Evolutionary conservation across 495 filamentous ascomycete species (phyloP), one percentile per base, ranked within the genome.

Genomic region (Lentithecium fluviatile): DNA sequence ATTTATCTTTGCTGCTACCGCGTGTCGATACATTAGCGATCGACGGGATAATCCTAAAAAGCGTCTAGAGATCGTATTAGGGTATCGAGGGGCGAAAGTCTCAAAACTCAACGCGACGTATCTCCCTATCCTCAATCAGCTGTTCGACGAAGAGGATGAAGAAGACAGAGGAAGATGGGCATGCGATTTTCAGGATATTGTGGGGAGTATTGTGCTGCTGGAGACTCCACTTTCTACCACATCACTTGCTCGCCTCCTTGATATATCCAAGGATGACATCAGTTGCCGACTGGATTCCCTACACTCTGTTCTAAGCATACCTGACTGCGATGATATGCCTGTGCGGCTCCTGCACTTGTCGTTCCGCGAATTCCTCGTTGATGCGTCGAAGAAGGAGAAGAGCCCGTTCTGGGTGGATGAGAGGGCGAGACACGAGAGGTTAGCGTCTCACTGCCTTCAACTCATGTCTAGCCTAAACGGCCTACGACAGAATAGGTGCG

Each of bases 331-430:
- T n/a, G n/a, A n/a, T n/a, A n/a, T n/a, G n/a, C n/a, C n/a, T n/a
- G n/a, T n/a, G n/a, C n/a, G n/a, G n/a, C n/a, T n/a, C n/a, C n/a
- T n/a, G n/a, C n/a, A n/a, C n/a, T n/a, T n/a, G n/a, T n/a, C n/a
- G n/a, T n/a, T n/a, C n/a, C n/a, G n/a, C n/a, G n/a, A n/a, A n/a
- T n/a, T n/a, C n/a, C n/a, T n/a, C n/a, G n/a, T n/a, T n/a, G n/a
- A 69, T 79, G 40, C 60, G 60, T 29, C 8, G 36, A 8, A 38
- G 36, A 8, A 7, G 36, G 15, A 38, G 7, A 29, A 50, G 67
- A 23, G 69, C 65, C 52, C 71, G 47, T 78, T 78, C 65, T 74
- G 69, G 68, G 64, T 80, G 26, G 66, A 79, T 58, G 70, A 78
- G 63, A 65, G 60, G 62, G 32, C 60, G 60, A 64, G 63, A 11